A percentile compares a stretch with the other conserved stretches of the same genome.
Evolutionary conservation across 192 early-diverging fungal genomes (phyloP).

Genomic region (Backusella sp.): DNA sequence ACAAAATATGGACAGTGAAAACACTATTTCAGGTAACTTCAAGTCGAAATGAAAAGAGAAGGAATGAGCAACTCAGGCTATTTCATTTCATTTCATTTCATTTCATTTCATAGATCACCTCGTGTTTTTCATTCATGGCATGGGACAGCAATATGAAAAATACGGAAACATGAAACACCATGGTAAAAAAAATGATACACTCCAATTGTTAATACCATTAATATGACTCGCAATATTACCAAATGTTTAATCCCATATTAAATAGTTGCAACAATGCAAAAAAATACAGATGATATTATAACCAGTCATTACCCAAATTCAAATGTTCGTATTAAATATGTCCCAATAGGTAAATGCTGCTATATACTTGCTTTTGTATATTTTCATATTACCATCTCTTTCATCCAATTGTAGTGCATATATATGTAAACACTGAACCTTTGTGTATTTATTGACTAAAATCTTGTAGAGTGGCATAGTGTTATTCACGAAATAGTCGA

Average conservation of each 20-base stretch:
- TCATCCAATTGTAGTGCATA: no score
- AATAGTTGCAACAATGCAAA: constrained; percentile 32
- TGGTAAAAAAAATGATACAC: constrained; percentile 28
- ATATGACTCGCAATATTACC: background rate
- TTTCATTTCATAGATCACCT: constrained; percentile 35
- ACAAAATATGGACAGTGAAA: background rate
- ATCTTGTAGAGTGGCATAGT: constrained; percentile 40
- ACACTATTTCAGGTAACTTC: background rate
- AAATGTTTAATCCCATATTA: no score
- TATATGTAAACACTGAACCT: no score
- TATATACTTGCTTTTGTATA: background rate
- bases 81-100: background rate
- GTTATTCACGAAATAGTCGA: constrained; percentile 43
- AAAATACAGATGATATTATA: constrained; percentile 30
- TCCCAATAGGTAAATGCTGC: constrained; percentile 20
- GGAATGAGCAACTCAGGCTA: background rate
- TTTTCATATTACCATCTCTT: background rate
- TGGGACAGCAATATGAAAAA: constrained; percentile 51
- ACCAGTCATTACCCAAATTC: constrained; percentile 11
- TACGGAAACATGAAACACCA: constrained; percentile 44
- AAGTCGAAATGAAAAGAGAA: background rate
- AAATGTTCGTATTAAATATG: constrained; percentile 21
- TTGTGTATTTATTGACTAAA: background rate
- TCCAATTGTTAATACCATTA: background rate
- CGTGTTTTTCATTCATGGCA: constrained; percentile 52